Evolutionary conservation across 768 basidiomycete genomes (phyloP).

Genomic region (Hygrophorus russula): DNA sequence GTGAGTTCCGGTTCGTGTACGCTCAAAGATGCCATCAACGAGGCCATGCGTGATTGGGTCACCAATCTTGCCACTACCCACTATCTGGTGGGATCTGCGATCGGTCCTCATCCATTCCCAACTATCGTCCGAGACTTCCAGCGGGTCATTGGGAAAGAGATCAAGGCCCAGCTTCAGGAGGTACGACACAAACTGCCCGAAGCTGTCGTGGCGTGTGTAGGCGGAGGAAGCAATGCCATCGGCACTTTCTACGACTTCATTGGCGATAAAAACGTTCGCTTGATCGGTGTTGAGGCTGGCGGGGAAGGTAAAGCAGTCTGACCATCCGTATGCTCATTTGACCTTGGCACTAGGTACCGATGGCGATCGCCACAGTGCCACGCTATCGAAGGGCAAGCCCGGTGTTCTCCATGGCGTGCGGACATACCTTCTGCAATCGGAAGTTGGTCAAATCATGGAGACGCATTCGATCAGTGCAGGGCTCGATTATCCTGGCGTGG

Average conservation of each 20-base stretch:
- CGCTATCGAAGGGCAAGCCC: conserved; percentile 80
- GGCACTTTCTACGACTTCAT: conserved; percentile 98
- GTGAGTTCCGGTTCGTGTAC: conserved; percentile 91
- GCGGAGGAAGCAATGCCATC: conserved; percentile 96
- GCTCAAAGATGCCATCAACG: conserved; percentile 97
- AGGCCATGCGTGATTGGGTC: conserved; percentile 98
- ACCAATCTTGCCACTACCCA: conserved; percentile 90
- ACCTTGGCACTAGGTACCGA: conserved; percentile 48
- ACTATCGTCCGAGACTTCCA: conserved; percentile 99
- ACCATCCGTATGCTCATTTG: background rate
- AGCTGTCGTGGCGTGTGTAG: conserved; percentile 92
- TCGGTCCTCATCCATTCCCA: conserved; percentile 98
- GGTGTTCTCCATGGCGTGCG: conserved; percentile 95
- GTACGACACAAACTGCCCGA: conserved; percentile 81
- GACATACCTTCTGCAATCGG: conserved; percentile 88
- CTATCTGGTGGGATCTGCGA: conserved; percentile 94
- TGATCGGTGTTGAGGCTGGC: conserved; percentile 95
- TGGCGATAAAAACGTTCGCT: conserved; percentile 67
- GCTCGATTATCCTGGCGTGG: conserved; percentile 93
- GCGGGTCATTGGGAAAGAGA: conserved; percentile 87
- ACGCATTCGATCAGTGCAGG: conserved; percentile 97
- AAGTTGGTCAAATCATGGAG: conserved; percentile 88
- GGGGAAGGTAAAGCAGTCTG: conserved; percentile 62
- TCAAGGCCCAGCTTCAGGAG: conserved; percentile 74
- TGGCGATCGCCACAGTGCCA: conserved; percentile 85